Evolutionary conservation across 768 basidiomycete genomes (phyloP), one percentile per base, ranked within the genome.

Genomic region (Neoboletus magnificus): DNA sequence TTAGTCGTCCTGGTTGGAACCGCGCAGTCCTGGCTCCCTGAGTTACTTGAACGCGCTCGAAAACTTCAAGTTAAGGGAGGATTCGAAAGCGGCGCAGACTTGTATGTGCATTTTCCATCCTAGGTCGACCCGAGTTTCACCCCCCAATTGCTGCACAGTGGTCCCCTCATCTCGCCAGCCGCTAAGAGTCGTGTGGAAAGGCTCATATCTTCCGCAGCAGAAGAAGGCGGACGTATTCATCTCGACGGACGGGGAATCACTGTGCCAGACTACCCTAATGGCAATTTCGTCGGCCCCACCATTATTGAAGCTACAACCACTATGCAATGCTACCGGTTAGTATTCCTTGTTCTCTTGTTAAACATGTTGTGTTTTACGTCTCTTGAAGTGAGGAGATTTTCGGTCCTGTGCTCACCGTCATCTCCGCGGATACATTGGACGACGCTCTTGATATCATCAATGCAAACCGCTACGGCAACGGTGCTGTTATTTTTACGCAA

Each of bases 221-320:
- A 80, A 39, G 86, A 98, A 72, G 96, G 94, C 16, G 96, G 94
- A 23, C 83, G 81, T 60, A 87, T 98, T 52, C 77, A 84, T 54
- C 83, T 98, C 12, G 96, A 98, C 69, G 96, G 96, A 3, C 83
- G 96, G 20, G 77, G 79, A 33, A 62, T 85, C 50, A 67, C 75
- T 48, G 87, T 95, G 6, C 77, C 82, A 0, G 83, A 77, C 0
- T 98, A 94, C 68, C 85, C 88, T 6, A 71, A 89, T 52, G 96
- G 96, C 25, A 98, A 98, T 75, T 98, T 94, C 68, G 84, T 98
- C 55, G 96, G 93, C 3, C 93, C 96, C 0, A 96, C 94, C 1
- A 79, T 98, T 50, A 79, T 98, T 52, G 86, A 95, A 69, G 91
- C 84, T 9, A 79, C 77, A n/a, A 86, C 87, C 10, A 78, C 77